Evolutionary conservation across 2,329 filamentous ascomycete species (phyloP).

Genomic region (Colletotrichum costaricense): DNA sequence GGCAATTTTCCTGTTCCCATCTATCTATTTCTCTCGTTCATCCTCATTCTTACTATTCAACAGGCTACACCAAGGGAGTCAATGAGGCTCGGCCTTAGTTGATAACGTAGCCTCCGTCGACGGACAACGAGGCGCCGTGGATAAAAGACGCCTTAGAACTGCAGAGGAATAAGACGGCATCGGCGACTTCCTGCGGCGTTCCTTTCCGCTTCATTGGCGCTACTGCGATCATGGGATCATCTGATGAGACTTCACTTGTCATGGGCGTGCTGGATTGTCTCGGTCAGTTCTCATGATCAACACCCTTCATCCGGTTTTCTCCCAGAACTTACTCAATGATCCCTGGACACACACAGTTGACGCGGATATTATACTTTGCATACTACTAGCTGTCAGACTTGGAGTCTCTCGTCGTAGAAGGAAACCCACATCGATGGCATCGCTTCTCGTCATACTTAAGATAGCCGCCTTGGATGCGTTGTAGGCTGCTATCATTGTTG

Average conservation of each 20-base stretch:
- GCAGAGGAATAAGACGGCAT: slow-evolving; percentile 57
- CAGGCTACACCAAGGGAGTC: too few relatives aligned
- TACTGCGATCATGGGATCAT: slow-evolving; percentile 46
- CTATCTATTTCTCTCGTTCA: background rate
- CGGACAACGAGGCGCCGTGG: slow-evolving; percentile 54
- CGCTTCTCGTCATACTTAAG: slow-evolving; percentile 56
- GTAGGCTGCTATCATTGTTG: slow-evolving; percentile 50
- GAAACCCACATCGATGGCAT: slow-evolving; percentile 56
- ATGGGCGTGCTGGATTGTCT: slow-evolving; percentile 49
- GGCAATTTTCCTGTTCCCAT: background rate
- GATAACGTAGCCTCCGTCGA: slow-evolving; percentile 55
- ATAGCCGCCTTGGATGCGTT: slow-evolving; percentile 59
- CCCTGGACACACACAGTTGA: slow-evolving; percentile 60
- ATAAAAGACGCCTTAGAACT: slow-evolving; percentile 58
- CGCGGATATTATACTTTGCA: slow-evolving; percentile 54
- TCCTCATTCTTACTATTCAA: too few relatives aligned
- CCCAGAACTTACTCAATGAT: slow-evolving; percentile 49
- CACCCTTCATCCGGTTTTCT: background rate
- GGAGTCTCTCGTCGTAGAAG: background rate
- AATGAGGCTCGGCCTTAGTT: slow-evolving; percentile 4
- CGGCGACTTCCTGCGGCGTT: slow-evolving; percentile 57
- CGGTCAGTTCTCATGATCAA: background rate
- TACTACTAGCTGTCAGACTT: slow-evolving; percentile 45
- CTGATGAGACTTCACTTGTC: slow-evolving; percentile 49
- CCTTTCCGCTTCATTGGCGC: slow-evolving; percentile 53